Base-by-base conservation (phyloP, 371 early-diverging fungal species). In the Lichtheimia ramosa region DNA sequence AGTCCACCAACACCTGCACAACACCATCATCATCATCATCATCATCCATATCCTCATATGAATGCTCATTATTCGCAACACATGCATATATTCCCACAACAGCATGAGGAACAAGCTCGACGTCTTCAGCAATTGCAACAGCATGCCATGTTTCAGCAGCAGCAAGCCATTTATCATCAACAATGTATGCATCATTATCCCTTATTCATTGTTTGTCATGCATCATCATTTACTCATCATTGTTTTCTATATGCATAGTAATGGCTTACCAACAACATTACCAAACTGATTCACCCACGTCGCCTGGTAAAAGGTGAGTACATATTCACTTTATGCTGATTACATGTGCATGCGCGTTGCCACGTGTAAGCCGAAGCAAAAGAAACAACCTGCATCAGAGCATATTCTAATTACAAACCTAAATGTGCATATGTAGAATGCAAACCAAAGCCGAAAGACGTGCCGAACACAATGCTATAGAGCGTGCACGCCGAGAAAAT, bases 391-490 rank as follows among this genome's bases (percentile, higher is more conserved):
- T 23, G 52, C 3, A 46, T 16, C n/a, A 12, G 3, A 2, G 15
- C 8, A n/a, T 53, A 42, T 28, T 20, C 43, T 46, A 21, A 54
- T 46, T 14, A 43, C 25, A 27, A 27, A 27, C 27, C 27, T 27
- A 27, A 27, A 27, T 27, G 27, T 6, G 20, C 14, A 12, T 57
- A 43, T n/a, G n/a, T 28, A 66, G 63, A 55, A 27, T 48, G 40
- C 77, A 67, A 55, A 65, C 70, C 25, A 79, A 81, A 56, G 88
- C 87, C 23, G 87, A 86, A 64, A 73, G 85, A 58, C 83, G 90
- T 43, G 90, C 88, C 39, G 87, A 82, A 49, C 91, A 90, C 65
- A 90, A 90, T 59, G 91, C 91, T 8, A 88, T 85, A 49, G 91
- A 90, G 65, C 75, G 91, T 53, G 88, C 89, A 46, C 82, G 91